Percentiles rank a stretch among this genome's conserved stretches.
phyloP scores from a whole-genome alignment of 768 basidiomycete species.

The Rickenella mellea region DNA sequence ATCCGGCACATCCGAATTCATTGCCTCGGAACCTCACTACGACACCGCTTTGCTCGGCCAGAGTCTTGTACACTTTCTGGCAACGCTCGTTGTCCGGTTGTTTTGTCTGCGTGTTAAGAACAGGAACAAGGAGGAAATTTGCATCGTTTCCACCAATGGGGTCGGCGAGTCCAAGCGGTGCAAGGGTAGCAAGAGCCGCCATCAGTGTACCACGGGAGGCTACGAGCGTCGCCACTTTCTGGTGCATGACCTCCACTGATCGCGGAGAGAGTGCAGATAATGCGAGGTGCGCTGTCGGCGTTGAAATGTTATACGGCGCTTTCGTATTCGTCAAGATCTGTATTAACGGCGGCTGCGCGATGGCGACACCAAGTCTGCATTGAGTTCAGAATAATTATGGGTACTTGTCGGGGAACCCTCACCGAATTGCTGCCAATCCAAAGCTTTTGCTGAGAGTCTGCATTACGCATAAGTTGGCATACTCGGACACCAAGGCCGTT shows the following conservation, averaged over 20 bases:
- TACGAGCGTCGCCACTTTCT: constrained; percentile 50
- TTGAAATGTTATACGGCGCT: constrained; percentile 94
- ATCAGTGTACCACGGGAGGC: constrained; percentile 50
- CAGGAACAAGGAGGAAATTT: constrained; percentile 82
- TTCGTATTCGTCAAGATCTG: constrained; percentile 92
- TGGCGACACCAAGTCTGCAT: constrained; percentile 74
- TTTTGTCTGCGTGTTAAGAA: constrained; percentile 39
- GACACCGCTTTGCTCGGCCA: constrained; percentile 80
- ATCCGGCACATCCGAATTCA: constrained; percentile 80
- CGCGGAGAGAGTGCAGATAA: constrained; percentile 62
- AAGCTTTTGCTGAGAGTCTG: constrained; percentile 97
- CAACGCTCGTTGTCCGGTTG: constrained; percentile 55
- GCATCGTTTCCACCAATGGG: constrained; percentile 78
- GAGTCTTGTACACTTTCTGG: constrained; percentile 56
- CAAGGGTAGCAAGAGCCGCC: constrained; percentile 34
- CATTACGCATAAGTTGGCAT: constrained; percentile 86
- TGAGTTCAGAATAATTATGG: background rate
- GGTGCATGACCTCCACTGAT: constrained; percentile 55
- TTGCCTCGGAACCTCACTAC: constrained; percentile 86
- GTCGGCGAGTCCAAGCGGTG: constrained; percentile 41
- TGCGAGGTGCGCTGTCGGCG: constrained; percentile 80
- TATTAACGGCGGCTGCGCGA: constrained; percentile 84
- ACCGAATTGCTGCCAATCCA: constrained; percentile 93
- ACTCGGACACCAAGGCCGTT: constrained; percentile 62
- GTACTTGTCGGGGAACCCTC: constrained; percentile 14